Evolutionary conservation across 2,329 filamentous ascomycete species (phyloP).

Genomic region (Taxawa tesnikishii): DNA sequence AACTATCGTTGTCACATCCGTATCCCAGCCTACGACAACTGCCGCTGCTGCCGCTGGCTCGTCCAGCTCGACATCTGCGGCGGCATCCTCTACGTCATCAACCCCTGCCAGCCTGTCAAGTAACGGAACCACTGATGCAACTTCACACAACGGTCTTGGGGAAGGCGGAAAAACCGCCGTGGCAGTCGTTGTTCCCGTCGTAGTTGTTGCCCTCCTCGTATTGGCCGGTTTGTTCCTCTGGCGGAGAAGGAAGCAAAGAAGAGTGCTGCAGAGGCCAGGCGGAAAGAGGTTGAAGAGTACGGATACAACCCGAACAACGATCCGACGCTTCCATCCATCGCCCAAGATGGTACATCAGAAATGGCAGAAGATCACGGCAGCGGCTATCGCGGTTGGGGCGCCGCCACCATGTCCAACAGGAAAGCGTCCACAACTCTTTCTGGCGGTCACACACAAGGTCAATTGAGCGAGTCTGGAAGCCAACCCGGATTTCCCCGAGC

Average conservation of each 20-base stretch:
- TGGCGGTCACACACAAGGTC: constrained; percentile 42
- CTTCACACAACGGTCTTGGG: constrained; percentile 35
- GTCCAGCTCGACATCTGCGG: constrained; percentile 7
- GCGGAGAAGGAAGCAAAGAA: constrained; percentile 81
- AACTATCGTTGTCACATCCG: constrained; percentile 14
- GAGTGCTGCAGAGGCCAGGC: constrained; percentile 71
- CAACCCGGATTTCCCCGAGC: constrained; percentile 41
- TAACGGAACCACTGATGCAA: constrained; percentile 5
- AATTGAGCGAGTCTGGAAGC: constrained; percentile 56
- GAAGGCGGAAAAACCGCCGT: constrained; percentile 70
- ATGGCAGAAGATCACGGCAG: constrained; percentile 65
- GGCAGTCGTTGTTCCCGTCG: constrained; percentile 87
- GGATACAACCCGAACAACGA: constrained; percentile 96
- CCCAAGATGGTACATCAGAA: constrained; percentile 47
- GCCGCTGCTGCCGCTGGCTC: constrained; percentile 3
- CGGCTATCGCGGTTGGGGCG: constrained; percentile 93
- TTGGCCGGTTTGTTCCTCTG: constrained; percentile 70
- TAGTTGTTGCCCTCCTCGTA: constrained; percentile 69
- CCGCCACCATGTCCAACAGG: constrained; percentile 53
- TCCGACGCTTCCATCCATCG: constrained; percentile 55
- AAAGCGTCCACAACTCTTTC: constrained; percentile 87
- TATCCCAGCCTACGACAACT: constrained; percentile 7
- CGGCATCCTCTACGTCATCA: constrained; percentile 10
- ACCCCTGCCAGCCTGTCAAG: constrained; percentile 9
- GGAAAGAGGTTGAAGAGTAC: constrained; percentile 96